A percentile compares a stretch with the other conserved stretches of the same genome.
phyloP scores from a whole-genome alignment of 345 rosid species.

The Eucalyptus guilfoylei region DNA sequence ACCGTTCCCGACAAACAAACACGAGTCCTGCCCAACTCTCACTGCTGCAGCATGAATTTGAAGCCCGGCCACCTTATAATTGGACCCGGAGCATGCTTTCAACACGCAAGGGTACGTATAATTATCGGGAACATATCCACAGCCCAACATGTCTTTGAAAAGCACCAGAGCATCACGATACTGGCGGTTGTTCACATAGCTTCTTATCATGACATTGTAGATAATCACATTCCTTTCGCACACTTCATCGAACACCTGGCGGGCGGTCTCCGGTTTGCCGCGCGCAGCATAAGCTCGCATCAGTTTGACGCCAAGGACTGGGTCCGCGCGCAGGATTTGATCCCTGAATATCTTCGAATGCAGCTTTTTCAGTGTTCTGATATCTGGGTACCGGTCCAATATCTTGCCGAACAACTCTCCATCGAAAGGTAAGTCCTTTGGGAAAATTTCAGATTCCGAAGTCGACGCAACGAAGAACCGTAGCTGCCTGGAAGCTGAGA shows the following conservation, averaged over 20 bases:
- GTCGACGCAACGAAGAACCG: not conserved
- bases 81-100: not conserved
- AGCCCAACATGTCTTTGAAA: not conserved
- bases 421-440: not conserved
- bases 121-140: not conserved
- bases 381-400: not conserved
- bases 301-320: not conserved
- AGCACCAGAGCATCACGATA: not conserved
- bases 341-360: not conserved
- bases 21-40: conserved; percentile 5
- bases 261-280: not conserved
- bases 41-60: not conserved
- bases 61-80: not conserved
- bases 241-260: not conserved
- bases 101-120: conserved; percentile 1
- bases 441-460: not conserved
- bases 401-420: not conserved
- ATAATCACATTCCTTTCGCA: not conserved
- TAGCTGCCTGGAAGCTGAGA: not conserved
- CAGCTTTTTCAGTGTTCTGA: not conserved
- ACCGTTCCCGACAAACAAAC: conserved; percentile 30
- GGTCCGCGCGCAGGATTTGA: not conserved
- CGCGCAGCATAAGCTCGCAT: conserved; percentile 1
- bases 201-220: conserved; percentile 2
- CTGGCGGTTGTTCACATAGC: not conserved